Percentiles rank a stretch among this genome's conserved stretches.
phyloP scores from a whole-genome alignment of 2,329 filamentous ascomycete species.

The Fusarium pilosicola region DNA sequence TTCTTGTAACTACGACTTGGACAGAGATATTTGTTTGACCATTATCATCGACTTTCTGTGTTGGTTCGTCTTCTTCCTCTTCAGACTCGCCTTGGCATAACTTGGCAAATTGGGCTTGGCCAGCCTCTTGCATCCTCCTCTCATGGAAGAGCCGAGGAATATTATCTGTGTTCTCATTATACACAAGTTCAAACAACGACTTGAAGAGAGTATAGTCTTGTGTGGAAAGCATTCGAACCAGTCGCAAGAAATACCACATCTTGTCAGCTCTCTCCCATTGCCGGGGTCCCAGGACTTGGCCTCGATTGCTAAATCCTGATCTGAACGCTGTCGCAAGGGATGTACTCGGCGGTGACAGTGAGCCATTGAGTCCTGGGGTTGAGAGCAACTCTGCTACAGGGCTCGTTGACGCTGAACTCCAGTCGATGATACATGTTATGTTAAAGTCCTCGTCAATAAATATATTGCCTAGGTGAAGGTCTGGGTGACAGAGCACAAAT shows the following conservation, averaged over 20 bases:
- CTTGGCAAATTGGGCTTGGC: background rate
- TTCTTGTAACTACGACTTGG: background rate
- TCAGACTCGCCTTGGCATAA: background rate
- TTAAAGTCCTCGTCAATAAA: background rate
- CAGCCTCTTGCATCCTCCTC: background rate
- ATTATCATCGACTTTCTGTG: accelerated
- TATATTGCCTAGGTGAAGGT: background rate
- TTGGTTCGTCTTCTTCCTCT: background rate
- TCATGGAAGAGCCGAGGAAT: background rate
- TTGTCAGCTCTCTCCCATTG: background rate
- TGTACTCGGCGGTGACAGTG: accelerated
- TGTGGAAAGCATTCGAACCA: background rate
- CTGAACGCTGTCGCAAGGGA: background rate
- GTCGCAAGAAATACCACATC: background rate
- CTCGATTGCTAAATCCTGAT: background rate
- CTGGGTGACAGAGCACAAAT: background rate
- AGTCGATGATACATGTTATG: background rate
- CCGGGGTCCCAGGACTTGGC: accelerated
- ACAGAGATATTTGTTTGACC: background rate
- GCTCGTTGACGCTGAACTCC: background rate
- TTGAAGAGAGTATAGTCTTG: background rate
- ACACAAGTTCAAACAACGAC: background rate
- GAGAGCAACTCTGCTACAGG: background rate
- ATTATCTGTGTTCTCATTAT: accelerated
- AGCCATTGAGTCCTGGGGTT: background rate